Evolutionary conservation across 768 basidiomycete genomes (phyloP).

Genomic region (Boletus patriciae): DNA sequence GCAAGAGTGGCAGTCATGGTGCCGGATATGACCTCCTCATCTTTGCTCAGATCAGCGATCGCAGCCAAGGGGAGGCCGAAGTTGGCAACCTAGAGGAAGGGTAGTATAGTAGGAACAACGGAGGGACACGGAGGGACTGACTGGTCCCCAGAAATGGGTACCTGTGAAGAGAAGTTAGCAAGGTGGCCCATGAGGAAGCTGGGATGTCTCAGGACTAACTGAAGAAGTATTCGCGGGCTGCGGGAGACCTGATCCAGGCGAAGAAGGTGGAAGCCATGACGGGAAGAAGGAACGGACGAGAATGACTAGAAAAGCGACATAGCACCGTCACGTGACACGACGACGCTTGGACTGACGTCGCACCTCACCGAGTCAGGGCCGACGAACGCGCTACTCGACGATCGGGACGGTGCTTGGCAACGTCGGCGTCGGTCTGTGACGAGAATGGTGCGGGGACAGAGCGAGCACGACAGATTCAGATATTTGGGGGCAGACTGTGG

Average conservation of each 20-base stretch:
- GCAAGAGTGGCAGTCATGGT: conserved; percentile 92
- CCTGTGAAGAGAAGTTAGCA: conserved; percentile 48
- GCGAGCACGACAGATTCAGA: too few species aligned
- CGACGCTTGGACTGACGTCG: too few species aligned
- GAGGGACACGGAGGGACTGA: conserved; percentile 43
- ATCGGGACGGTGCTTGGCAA: neutral
- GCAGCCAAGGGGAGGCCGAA: conserved; percentile 98
- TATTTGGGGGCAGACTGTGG: neutral
- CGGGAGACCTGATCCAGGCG: conserved; percentile 88
- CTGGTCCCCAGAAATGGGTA: conserved; percentile 98
- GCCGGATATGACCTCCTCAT: conserved; percentile 96
- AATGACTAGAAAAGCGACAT: neutral
- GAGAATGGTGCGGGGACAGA: neutral
- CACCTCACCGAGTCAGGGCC: too few species aligned
- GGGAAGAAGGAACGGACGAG: neutral
- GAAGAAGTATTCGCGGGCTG: conserved; percentile 92
- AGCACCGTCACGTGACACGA: conserved; percentile 13
- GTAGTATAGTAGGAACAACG: conserved; percentile 4
- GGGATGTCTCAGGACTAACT: conserved; percentile 53
- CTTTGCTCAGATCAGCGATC: conserved; percentile 83
- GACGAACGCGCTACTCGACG: neutral
- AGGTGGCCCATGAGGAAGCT: conserved; percentile 1
- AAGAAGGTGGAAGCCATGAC: conserved; percentile 83
- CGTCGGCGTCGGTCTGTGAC: neutral
- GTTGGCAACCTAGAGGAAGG: conserved; percentile 77